Conservation (phyloP, 805 yeast genomes). For the Yarrowia bubula region DNA sequence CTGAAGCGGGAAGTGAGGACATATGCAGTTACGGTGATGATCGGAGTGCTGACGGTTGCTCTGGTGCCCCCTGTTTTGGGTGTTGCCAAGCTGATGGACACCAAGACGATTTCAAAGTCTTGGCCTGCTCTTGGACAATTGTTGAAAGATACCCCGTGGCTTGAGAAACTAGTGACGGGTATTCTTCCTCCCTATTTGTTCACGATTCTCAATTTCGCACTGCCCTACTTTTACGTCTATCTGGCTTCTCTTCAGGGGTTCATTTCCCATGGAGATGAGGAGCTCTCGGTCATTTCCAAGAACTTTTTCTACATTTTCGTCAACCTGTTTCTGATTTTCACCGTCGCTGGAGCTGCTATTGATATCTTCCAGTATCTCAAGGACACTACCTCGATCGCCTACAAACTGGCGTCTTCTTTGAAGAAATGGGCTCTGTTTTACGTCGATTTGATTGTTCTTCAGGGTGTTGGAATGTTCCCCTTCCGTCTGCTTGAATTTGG, state of each 20-base stretch:
- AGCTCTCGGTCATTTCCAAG: slow-evolving; percentile 82
- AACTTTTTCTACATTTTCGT: slow-evolving; percentile 94
- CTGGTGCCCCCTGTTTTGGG: slow-evolving; percentile 82
- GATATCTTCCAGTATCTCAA: slow-evolving; percentile 74
- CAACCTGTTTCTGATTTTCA: slow-evolving; percentile 88
- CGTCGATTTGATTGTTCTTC: slow-evolving; percentile 78
- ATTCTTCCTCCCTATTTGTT: slow-evolving; percentile 87
- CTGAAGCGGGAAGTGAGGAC: slow-evolving; percentile 64
- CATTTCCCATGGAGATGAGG: slow-evolving; percentile 90
- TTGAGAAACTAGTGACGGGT: slow-evolving; percentile 78
- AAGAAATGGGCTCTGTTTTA: slow-evolving; percentile 80
- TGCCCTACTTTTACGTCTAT: slow-evolving; percentile 85
- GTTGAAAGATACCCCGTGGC: slow-evolving; percentile 64
- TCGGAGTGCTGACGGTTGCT: slow-evolving; percentile 66
- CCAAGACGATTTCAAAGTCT: slow-evolving; percentile 70
- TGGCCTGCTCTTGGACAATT: slow-evolving; percentile 80
- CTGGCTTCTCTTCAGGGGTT: slow-evolving; percentile 82
- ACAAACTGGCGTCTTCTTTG: slow-evolving; percentile 77
- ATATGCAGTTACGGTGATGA: slow-evolving; percentile 61
- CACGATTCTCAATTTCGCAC: slow-evolving; percentile 74
- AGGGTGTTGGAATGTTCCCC: slow-evolving; percentile 86
- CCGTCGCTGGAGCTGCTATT: slow-evolving; percentile 89
- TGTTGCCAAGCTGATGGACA: slow-evolving; percentile 76
- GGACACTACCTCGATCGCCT: slow-evolving; percentile 87
- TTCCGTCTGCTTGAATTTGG: slow-evolving; percentile 81